A percentile compares a stretch with the other conserved stretches of the same genome.
These are phyloP conservation scores for Zygosaccharomyces sapae DNA, from an alignment of 1,139 yeast species.

Conservation along the genomic window DNA sequence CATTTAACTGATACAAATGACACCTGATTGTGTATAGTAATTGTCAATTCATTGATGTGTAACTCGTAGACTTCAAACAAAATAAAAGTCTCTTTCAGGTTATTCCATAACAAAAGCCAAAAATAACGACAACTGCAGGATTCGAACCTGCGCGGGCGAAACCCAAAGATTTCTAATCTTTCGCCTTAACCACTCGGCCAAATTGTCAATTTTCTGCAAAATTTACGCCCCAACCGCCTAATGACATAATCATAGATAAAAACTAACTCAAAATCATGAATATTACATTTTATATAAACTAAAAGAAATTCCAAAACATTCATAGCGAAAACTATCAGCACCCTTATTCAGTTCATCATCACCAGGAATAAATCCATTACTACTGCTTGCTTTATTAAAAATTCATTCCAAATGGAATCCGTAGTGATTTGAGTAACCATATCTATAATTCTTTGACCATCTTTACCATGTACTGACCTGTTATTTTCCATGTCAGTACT, in stretches of 20 bases:
- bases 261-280: neutral
- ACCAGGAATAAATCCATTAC: neutral
- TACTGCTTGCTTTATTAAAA: conserved; percentile 36
- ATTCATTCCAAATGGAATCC: conserved; percentile 75
- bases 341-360: neutral
- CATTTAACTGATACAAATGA: too few species aligned
- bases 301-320: too few species aligned
- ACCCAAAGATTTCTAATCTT: too few species aligned
- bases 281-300: neutral
- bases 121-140: too few species aligned
- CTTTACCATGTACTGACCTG: conserved; percentile 30
- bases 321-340: neutral
- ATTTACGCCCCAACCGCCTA: too few species aligned
- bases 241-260: too few species aligned
- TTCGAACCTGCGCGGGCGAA: too few species aligned
- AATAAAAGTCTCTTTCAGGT: neutral
- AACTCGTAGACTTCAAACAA: neutral
- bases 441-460: conserved; percentile 55
- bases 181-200: too few species aligned
- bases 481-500: neutral
- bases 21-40: too few species aligned
- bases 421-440: conserved; percentile 63
- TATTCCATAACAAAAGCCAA: too few species aligned
- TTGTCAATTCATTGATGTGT: too few species aligned
- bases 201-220: too few species aligned